Evolutionary conservation across 129 eudicot genomes (phyloP), one percentile per base, ranked within the genome.

Genomic region (Glebionis coronaria): DNA sequence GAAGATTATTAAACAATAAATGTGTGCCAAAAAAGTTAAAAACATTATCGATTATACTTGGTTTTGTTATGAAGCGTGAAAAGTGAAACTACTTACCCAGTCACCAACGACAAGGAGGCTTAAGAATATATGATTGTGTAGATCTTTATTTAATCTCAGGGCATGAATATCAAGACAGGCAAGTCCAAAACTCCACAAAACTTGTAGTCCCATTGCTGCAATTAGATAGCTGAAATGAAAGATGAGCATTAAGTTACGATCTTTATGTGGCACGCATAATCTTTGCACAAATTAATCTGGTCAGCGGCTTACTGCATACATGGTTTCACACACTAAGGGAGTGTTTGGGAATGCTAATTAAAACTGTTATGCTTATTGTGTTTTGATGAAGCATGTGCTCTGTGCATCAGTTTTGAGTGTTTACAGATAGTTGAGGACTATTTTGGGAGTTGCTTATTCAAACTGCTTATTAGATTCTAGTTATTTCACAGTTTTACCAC

Each of bases 201-300:
- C 83, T 72, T 82, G 82, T 50, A 90, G 82, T 27, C 91, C 97
- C 97, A 90, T 90, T 55, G 91, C 83, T 64, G 95, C 95, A 60
- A 87, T 76, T 79, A 90, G 76, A 77, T 84, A 90, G 84, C 95
- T 90, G 94, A 80, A 79, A 61, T 31, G 63, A 56, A 67, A 69
- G 51, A 40, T 20, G 11, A 23, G 21, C 7, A 4, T 13, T n/a
- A 63, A 78, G 71, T 75, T 52, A 71, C 64, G 74, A 12, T 53
- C 19, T 14, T 73, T 52, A 44, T 38, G 13, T 35, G 13, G 14
- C 1, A 55, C 3, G 27, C 5, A 1, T 31, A 23, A 50, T 4
- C 44, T 29, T 12, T 6, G 16, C 28, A 3, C 11, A 16, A 28
- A 51, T 20, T 49, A 3, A 23, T 4, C 18, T 13, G 10, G 2